Conservation (phyloP, 805 yeast genomes). For the Saturnispora halmiae region DNA sequence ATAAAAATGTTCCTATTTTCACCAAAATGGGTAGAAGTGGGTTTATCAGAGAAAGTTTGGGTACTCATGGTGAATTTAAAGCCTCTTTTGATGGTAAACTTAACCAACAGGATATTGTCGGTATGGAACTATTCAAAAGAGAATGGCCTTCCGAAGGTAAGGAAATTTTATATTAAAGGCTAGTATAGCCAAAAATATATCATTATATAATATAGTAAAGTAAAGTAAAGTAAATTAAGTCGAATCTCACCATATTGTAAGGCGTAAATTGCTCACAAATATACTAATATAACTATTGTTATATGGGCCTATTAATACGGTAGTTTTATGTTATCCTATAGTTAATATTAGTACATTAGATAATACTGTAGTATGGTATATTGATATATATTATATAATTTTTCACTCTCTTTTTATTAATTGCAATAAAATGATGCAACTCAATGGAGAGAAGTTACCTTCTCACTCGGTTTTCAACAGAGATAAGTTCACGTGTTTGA, state of each 20-base stretch:
- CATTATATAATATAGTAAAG: no score
- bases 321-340: no score
- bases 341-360: no score
- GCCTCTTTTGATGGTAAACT: slow-evolving; percentile 89
- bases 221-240: no score
- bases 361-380: no score
- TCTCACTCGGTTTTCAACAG: slow-evolving; percentile 11
- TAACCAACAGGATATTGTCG: slow-evolving; percentile 86
- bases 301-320: no score
- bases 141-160: slow-evolving; percentile 64
- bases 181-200: no score
- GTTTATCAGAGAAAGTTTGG: slow-evolving; percentile 87
- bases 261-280: no score
- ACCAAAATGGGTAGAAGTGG: slow-evolving; percentile 92
- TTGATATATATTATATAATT: not conserved
- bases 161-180: slow-evolving; percentile 2
- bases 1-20: slow-evolving; percentile 84
- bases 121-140: slow-evolving; percentile 88
- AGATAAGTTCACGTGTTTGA: slow-evolving; percentile 59
- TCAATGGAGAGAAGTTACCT: slow-evolving; percentile 4
- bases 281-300: no score
- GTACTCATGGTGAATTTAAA: slow-evolving; percentile 97
- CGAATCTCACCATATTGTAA: no score
- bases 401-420: not conserved
- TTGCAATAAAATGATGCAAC: not conserved